A percentile compares a stretch with the other conserved stretches of the same genome.
These are phyloP conservation scores for Ligustrum vulgare DNA, from an alignment of 257 asterid species.

Conservation along the genomic window DNA sequence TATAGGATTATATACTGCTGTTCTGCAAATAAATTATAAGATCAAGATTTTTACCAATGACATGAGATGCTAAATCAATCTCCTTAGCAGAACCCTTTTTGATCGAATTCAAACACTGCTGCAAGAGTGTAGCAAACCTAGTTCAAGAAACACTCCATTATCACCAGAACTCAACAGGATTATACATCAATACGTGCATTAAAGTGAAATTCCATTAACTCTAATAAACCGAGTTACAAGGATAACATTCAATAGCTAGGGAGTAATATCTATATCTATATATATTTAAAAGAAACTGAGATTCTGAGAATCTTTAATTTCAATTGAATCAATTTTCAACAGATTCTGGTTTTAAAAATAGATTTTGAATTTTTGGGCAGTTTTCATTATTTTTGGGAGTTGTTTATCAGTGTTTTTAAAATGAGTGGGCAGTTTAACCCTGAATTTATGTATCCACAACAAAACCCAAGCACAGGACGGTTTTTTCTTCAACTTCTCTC, in stretches of 20 bases:
- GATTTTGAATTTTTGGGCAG: too few species aligned
- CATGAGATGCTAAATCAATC: constrained; percentile 80
- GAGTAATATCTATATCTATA: too few species aligned
- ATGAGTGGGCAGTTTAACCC: too few species aligned
- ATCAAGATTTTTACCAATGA: constrained; percentile 52
- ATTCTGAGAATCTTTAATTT: too few species aligned
- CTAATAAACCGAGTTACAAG: background rate
- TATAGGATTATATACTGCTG: background rate
- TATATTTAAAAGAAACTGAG: too few species aligned
- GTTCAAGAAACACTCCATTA: constrained; percentile 18
- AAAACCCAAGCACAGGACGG: too few species aligned
- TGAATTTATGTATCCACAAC: too few species aligned
- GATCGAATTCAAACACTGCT: constrained; percentile 73
- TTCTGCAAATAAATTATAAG: background rate
- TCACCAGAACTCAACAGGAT: background rate
- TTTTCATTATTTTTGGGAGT: too few species aligned
- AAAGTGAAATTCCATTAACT: background rate
- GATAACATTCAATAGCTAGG: background rate
- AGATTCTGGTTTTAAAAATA: too few species aligned
- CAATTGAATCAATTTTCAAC: too few species aligned
- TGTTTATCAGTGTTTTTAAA: too few species aligned
- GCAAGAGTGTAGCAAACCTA: constrained; percentile 87
- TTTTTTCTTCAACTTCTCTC: too few species aligned
- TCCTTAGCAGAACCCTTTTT: constrained; percentile 91
- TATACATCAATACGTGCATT: background rate